A percentile compares a stretch with the other conserved stretches of the same genome.
Evolutionary conservation across 78 protist species (phyloP).

Genomic region (Acrasis kona): DNA sequence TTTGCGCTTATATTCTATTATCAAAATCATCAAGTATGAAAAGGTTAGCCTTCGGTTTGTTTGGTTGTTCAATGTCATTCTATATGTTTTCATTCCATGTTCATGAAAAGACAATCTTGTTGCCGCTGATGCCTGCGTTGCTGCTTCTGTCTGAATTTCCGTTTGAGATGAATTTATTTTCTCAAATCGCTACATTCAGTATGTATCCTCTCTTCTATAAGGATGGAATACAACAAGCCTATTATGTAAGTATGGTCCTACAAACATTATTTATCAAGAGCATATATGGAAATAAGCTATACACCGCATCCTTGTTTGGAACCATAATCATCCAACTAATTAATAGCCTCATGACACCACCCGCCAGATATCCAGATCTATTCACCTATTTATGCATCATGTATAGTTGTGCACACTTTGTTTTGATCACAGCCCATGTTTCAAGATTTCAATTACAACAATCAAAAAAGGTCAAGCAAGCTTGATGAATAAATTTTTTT

Average conservation of each 20-base stretch:
- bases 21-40: background rate
- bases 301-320: background rate
- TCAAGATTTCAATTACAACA: too few relatives aligned
- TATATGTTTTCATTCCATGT: conserved; percentile 88
- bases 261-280: background rate
- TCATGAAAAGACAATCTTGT: conserved; percentile 82
- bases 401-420: background rate
- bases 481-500: too few relatives aligned
- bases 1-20: background rate
- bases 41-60: background rate
- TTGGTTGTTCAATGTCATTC: conserved; percentile 51
- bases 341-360: background rate
- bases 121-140: conserved; percentile 46
- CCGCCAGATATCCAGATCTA: background rate
- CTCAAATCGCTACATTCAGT: background rate
- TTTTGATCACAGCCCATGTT: too few relatives aligned
- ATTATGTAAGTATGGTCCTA: background rate
- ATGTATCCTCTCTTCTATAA: background rate
- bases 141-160: background rate
- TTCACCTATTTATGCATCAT: background rate
- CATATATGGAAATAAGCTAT: too few relatives aligned
- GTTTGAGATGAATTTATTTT: background rate
- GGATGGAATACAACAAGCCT: background rate
- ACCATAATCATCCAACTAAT: background rate
- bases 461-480: too few relatives aligned